Conservation (phyloP, 306 rosid species). For the Casuarina equisetifolia region DNA sequence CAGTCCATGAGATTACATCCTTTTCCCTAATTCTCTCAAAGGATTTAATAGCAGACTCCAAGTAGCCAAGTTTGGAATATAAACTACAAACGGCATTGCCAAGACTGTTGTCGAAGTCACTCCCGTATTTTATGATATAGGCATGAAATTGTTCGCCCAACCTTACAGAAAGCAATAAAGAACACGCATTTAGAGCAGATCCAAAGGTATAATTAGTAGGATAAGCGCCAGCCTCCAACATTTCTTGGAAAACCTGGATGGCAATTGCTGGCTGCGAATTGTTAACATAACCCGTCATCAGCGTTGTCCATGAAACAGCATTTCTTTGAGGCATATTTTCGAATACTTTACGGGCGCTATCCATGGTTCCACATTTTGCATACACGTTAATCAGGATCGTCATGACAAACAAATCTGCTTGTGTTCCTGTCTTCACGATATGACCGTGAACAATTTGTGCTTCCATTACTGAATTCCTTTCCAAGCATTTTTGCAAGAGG, state of each 20-base stretch:
- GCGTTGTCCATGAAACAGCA: constrained; percentile 65
- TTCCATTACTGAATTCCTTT: constrained; percentile 35
- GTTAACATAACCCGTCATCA: constrained; percentile 68
- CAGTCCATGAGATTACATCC: constrained; percentile 85
- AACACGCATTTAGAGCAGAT: constrained; percentile 60
- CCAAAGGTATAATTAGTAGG: constrained; percentile 75
- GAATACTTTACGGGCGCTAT: constrained; percentile 53
- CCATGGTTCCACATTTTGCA: constrained; percentile 68
- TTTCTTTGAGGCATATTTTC: constrained; percentile 57
- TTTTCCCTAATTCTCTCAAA: constrained; percentile 59
- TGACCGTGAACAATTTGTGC: constrained; percentile 64
- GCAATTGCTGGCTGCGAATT: constrained; percentile 53
- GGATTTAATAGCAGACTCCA: constrained; percentile 54
- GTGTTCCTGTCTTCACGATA: constrained; percentile 64
- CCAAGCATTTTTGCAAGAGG: constrained; percentile 65
- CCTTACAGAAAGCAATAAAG: constrained; percentile 42
- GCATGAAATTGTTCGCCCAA: constrained; percentile 81
- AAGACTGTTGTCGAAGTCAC: constrained; percentile 68
- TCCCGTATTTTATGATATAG: constrained; percentile 56
- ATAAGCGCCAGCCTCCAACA: constrained; percentile 67
- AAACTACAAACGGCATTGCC: constrained; percentile 83
- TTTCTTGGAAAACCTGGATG: constrained; percentile 53
- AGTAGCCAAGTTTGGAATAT: constrained; percentile 62
- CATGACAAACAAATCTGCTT: constrained; percentile 48
- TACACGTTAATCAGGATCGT: constrained; percentile 61